Evolutionary conservation across 2,329 filamentous ascomycete genomes (phyloP).

Genomic region (Tolypocladium tundrense): DNA sequence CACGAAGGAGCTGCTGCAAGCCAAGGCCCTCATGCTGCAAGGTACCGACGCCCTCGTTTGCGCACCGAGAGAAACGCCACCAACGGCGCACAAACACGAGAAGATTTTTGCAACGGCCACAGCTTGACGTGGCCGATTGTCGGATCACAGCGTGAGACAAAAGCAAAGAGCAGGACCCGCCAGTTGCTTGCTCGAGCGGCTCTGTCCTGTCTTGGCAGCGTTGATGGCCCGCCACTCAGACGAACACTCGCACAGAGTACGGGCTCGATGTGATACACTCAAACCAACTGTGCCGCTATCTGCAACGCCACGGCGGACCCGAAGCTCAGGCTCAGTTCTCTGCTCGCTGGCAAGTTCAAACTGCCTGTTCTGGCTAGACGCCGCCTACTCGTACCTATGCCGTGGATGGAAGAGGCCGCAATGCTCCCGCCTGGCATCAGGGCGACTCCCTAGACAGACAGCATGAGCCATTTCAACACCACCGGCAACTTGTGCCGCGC

Average conservation of each 20-base stretch:
- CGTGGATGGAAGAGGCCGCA: background rate
- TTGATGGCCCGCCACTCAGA: background rate
- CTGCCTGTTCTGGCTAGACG: background rate
- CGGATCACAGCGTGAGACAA: background rate
- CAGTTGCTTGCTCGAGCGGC: background rate
- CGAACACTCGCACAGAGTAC: too few relatives aligned
- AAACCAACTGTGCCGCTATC: background rate
- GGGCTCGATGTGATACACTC: too few relatives aligned
- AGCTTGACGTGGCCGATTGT: background rate
- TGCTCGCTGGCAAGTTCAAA: background rate
- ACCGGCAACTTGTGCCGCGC: constrained; percentile 11
- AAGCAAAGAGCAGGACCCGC: background rate
- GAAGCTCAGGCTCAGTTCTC: background rate
- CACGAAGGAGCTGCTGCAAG: background rate
- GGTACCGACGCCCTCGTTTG: background rate
- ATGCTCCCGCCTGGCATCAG: background rate
- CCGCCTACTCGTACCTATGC: background rate
- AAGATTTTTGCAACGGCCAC: background rate
- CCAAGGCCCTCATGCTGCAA: background rate
- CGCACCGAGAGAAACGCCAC: background rate
- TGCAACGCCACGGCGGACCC: background rate
- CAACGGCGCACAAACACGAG: background rate
- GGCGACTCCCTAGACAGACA: background rate
- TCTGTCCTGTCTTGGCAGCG: background rate
- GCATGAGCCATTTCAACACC: background rate